Base-by-base conservation (phyloP, 345 rosid genomes). In the Linum lewisii region DNA sequence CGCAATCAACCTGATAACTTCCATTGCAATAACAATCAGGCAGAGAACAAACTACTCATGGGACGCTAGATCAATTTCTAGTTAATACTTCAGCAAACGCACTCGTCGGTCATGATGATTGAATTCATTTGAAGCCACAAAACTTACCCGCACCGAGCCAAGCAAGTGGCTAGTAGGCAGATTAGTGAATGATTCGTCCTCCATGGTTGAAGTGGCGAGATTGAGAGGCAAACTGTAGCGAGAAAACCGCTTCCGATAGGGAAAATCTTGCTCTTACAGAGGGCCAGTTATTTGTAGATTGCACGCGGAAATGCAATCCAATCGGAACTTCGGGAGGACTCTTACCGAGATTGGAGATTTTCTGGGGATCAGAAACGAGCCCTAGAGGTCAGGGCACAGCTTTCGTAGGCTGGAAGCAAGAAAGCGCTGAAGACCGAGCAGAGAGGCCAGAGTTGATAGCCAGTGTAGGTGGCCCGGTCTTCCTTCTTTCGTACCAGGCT, bases 81-180 rank as follows among this genome's bases (percentile, higher is more conserved):
- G 10, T 51, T 51, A 51, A 7, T 51, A 19, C 14, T 16, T 1
- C 21, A 6, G 16, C 53, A 19, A n/a, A 51, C 3, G 15, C 10
- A 22, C 22, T 51, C 22, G 3, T 8, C 6, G 2, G 6, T n/a
- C 24, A 13, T 1, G 21, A 51, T 22, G 21, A 19, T 11, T 4
- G 6, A 51, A 19, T 7, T 20, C n/a, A 9, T 1, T 6, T 2
- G 14, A 21, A 52, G 20, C 20, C 6, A 24, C 21, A 52, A n/a
- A 52, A 24, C 56, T 52, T 20, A 52, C 56, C 5, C 24, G 56
- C 25, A 52, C 56, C 25, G 56, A 52, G 24, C 56, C 56, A 19
- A 52, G 56, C 56, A 52, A 52, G 22, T 52, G 56, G 13, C 56
- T 52, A 20, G 56, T 52, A 21, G 56, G 56, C 15, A 52, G 56